Evolutionary conservation across 495 filamentous ascomycete genomes (phyloP), one percentile per base, ranked within the genome.

Genomic region (Oidiodendron maius): DNA sequence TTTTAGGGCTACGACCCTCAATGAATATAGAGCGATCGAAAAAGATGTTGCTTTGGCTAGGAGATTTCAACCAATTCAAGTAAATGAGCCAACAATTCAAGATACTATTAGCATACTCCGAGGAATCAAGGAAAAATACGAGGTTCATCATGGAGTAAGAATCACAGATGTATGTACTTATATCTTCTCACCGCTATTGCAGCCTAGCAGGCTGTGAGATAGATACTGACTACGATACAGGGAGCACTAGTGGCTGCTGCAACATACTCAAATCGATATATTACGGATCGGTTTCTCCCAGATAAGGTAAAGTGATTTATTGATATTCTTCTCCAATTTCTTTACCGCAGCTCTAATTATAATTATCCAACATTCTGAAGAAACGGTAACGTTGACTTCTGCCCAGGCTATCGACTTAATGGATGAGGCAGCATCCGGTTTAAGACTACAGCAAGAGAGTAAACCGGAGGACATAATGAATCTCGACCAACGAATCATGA

Each of bases 371-470:
- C 35, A 15, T 40, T 16, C 11, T 4, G 4, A 9, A 15, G 17
- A n/a, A 15, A n/a, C 35, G 5, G 26, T 15, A 21, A 20, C 20
- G 18, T 21, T 40, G 38, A 40, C 17, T 18, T 40, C 22, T 16
- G 91, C 96, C 64, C 96, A 97, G 60, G 93, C 93, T 5, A 98
- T 98, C 51, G 93, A 98, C 63, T 63, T 98, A 42, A 88, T 98
- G 54, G 93, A 98, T 61, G 93, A 97, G 67, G 93, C 93, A 12
- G 91, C 93, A 3, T 95, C 88, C 32, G 86, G 87, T 11, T 70
- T 96, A 8, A 77, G 93, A 15, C 65, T 98, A 50, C 93, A 98
- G 61, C 93, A 98, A 63, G 93, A 98, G 66, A 95, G 89, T 57
- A 95, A 95, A 53, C 93, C 93, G 0, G 93, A 98, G 50, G 80